phyloP scores from a whole-genome alignment of 208 protist genomes.

The Trichomonas tenax region DNA sequence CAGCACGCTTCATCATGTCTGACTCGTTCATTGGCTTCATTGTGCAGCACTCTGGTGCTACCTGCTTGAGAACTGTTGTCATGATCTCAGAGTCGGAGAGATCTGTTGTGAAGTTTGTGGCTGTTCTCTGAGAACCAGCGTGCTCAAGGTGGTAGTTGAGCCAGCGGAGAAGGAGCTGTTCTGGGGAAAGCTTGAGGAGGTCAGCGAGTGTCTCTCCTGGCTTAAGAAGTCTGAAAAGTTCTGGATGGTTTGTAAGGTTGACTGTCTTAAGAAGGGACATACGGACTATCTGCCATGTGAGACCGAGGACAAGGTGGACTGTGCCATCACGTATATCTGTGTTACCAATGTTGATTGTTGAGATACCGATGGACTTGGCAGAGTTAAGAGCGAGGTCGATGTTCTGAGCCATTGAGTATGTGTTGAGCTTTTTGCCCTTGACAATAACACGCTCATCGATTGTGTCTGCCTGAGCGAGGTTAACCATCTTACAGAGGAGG shows the following conservation, averaged over 20 bases:
- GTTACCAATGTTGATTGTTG: constrained; percentile 36
- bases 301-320: constrained; percentile 37
- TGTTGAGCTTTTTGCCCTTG: constrained; percentile 23
- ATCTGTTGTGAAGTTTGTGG: constrained; percentile 44
- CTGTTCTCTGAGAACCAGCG: constrained; percentile 25
- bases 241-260: constrained; percentile 43
- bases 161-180: constrained; percentile 50
- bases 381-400: constrained; percentile 32
- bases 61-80: constrained; percentile 43
- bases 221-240: constrained; percentile 46
- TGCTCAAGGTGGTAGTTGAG: constrained; percentile 52
- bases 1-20: constrained; percentile 34
- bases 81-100: constrained; percentile 39
- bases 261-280: constrained; percentile 36
- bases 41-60: constrained; percentile 41
- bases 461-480: constrained; percentile 35
- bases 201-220: constrained; percentile 44
- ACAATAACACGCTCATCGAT: constrained; percentile 40
- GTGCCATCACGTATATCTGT: constrained; percentile 34
- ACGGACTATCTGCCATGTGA: constrained; percentile 47
- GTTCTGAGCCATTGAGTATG: constrained; percentile 40
- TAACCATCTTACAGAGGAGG: constrained; percentile 39
- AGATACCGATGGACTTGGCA: constrained; percentile 39
- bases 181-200: constrained; percentile 45
- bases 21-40: constrained; percentile 31